These are phyloP conservation scores for Ambrosia artemisiifolia DNA, from an alignment of 129 eudicot species.

Conservation along the genomic window DNA sequence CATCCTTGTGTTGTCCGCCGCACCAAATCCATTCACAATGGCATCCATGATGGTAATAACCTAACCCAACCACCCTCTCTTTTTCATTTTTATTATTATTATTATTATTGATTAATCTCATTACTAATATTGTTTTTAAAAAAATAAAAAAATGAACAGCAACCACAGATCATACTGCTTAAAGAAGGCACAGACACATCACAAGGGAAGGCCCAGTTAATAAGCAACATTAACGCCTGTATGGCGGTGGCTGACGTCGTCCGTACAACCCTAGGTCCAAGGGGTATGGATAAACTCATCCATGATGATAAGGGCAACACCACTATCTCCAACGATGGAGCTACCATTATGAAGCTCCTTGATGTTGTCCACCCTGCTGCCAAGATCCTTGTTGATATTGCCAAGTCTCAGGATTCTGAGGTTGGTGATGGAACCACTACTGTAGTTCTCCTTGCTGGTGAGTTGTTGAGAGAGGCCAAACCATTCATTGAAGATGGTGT, in stretches of 20 bases:
- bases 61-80: not conserved
- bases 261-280: slow-evolving; percentile 91
- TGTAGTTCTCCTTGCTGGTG: slow-evolving; percentile 96
- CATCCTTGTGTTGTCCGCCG: slow-evolving; percentile 23
- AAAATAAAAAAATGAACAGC: slow-evolving; percentile 66
- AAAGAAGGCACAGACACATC: slow-evolving; percentile 98
- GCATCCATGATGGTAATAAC: slow-evolving; percentile 38
- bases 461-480: slow-evolving; percentile 91
- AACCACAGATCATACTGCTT: slow-evolving; percentile 94
- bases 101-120: not conserved
- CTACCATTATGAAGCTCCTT: slow-evolving; percentile 99
- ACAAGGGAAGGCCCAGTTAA: slow-evolving; percentile 88
- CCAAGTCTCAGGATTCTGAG: slow-evolving; percentile 97
- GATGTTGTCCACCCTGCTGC: slow-evolving; percentile 95
- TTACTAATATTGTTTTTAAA: not conserved
- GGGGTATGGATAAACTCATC: slow-evolving; percentile 98
- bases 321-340: slow-evolving; percentile 94
- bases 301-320: slow-evolving; percentile 95
- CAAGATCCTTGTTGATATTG: slow-evolving; percentile 96
- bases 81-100: not conserved
- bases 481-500: slow-evolving; percentile 98
- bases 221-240: slow-evolving; percentile 94
- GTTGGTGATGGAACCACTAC: slow-evolving; percentile 99
- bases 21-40: slow-evolving; percentile 21
- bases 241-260: slow-evolving; percentile 93